These are phyloP conservation scores for Hanseniaspora uvarum DNA, from an alignment of 1,139 yeast genomes.

Conservation along the genomic window DNA sequence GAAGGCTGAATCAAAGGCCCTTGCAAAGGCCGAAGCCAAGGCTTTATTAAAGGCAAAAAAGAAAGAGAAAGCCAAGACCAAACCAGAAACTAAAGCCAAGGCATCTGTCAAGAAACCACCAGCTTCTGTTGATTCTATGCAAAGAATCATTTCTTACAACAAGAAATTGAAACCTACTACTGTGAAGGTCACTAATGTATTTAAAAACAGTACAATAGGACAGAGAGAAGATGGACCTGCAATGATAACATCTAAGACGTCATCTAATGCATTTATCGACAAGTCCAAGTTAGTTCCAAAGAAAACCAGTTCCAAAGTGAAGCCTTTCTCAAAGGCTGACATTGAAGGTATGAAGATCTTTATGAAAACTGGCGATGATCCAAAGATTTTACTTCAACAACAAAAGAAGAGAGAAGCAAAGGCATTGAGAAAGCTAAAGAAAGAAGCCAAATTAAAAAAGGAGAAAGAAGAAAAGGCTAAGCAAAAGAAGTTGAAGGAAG, in stretches of 20 bases:
- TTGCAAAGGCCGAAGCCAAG: not conserved
- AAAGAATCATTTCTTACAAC: not conserved
- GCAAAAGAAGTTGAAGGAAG: not conserved
- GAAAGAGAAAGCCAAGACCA: not conserved
- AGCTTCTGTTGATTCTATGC: not conserved
- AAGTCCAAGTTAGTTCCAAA: slow-evolving; percentile 8
- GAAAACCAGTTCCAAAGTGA: not conserved
- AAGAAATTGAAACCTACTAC: not conserved
- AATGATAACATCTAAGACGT: not conserved
- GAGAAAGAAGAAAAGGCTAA: slow-evolving; percentile 4
- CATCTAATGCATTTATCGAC: slow-evolving; percentile 3
- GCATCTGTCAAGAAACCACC: not conserved
- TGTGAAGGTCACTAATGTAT: slow-evolving; percentile 4
- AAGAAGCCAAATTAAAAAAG: slow-evolving; percentile 4
- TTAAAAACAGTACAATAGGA: not conserved
- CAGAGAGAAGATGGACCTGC: not conserved
- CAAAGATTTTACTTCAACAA: not conserved
- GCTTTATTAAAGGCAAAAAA: not conserved
- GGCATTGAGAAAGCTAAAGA: not conserved
- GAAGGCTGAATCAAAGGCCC: not conserved
- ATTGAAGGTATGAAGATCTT: not conserved
- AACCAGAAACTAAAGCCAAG: not conserved
- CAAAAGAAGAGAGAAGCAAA: slow-evolving; percentile 3
- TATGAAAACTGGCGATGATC: slow-evolving; percentile 2
- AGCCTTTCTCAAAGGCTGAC: not conserved